Conservation (phyloP, 805 yeast species). For the Blastobotrys peoriensis region DNA sequence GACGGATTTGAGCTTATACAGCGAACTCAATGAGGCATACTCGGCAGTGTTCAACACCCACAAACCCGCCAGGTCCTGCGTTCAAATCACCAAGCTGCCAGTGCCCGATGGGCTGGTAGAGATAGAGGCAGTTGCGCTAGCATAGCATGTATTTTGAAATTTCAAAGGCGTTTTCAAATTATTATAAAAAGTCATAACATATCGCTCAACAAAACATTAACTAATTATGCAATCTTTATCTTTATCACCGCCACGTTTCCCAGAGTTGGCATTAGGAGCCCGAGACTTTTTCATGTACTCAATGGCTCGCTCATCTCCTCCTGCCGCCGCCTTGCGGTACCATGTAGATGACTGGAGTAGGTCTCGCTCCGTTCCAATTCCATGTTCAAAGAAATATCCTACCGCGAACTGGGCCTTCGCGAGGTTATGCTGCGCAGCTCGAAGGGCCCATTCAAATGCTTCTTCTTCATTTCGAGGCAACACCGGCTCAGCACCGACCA, state of each 20-base stretch:
- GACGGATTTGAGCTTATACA: constrained; percentile 78
- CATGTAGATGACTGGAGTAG: constrained; percentile 56
- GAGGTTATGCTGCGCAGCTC: constrained; percentile 70
- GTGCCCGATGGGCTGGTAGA: constrained; percentile 39
- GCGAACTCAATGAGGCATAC: constrained; percentile 74
- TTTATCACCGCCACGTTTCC: neutral
- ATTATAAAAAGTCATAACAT: no score
- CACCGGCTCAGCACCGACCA: constrained; percentile 83
- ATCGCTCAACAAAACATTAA: neutral
- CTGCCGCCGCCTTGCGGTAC: constrained; percentile 69
- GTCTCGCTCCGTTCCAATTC: constrained; percentile 73
- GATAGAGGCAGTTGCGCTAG: constrained; percentile 71
- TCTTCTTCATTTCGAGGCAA: constrained; percentile 72
- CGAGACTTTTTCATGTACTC: constrained; percentile 24
- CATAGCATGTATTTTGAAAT: neutral
- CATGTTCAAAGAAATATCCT: constrained; percentile 79
- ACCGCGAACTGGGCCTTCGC: constrained; percentile 82
- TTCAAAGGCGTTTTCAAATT: neutral
- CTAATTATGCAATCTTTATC: constrained; percentile 6
- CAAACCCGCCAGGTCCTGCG: constrained; percentile 87
- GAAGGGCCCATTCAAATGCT: constrained; percentile 90
- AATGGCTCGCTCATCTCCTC: constrained; percentile 48
- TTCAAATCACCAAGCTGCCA: constrained; percentile 82
- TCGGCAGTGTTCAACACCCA: constrained; percentile 27
- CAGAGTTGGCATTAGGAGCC: neutral